A percentile compares a stretch with the other conserved stretches of the same genome.
phyloP scores from a whole-genome alignment of 23 red algal species.

The Gracilaria gracilis region DNA sequence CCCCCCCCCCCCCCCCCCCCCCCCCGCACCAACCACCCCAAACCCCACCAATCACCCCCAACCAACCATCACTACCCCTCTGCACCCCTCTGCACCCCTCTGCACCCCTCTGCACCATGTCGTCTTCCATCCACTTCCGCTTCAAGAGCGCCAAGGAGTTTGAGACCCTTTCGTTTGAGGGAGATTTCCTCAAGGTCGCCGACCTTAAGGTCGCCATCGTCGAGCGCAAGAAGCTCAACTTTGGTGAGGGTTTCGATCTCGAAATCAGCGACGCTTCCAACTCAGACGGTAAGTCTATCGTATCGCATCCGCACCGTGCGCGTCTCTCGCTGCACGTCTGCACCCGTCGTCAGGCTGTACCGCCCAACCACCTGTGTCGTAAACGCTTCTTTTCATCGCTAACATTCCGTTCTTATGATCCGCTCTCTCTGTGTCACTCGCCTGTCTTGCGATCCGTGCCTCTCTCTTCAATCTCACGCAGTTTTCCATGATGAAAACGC shows the following conservation, averaged over 20 bases:
- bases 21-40: too few species aligned
- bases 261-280: constrained; percentile 94
- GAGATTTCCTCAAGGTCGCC: constrained; percentile 90
- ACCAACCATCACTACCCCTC: background rate
- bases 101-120: constrained; percentile 57
- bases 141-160: constrained; percentile 93
- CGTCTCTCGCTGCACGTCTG: background rate
- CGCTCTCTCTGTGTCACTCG: constrained; percentile 7
- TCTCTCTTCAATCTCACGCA: background rate
- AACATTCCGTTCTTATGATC: constrained; percentile 24
- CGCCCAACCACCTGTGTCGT: background rate
- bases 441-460: constrained; percentile 17
- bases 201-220: constrained; percentile 99
- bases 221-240: constrained; percentile 92
- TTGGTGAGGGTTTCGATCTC: constrained; percentile 98
- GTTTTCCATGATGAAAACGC: constrained; percentile 82
- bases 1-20: too few species aligned
- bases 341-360: too few species aligned
- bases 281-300: constrained; percentile 75
- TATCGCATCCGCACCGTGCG: background rate
- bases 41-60: too few species aligned
- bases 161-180: constrained; percentile 92
- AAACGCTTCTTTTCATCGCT: constrained; percentile 22
- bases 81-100: background rate
- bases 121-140: constrained; percentile 92